Base-by-base conservation (phyloP, 257 asterid genomes). In the Fraxinus cuspidata region DNA sequence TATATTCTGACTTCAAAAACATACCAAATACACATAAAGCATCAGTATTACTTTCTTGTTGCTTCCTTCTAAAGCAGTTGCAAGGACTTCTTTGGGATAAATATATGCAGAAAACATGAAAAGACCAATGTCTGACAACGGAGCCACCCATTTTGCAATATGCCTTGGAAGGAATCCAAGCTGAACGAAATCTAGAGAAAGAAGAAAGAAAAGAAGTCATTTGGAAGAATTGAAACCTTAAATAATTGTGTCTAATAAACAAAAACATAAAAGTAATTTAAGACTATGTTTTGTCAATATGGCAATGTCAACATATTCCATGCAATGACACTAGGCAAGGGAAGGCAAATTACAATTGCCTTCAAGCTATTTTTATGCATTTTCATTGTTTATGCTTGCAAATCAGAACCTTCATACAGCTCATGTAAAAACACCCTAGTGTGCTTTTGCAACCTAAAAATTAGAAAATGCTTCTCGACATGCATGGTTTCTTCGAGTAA, bases 141-240 rank as follows among this genome's bases (percentile, higher is more conserved):
- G 92, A 79, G 97, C 93, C 53, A 92, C 95, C 97, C 97, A 94
- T 86, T 86, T 88, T 68, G 93, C 98, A 72, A 89, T 60, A 85
- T 81, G 83, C 84, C 88, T 87, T 1, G 97, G 97, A 74, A 92
- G 92, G 87, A 94, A 94, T 34, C 97, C 98, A 80, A 94, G 88
- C 81, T 94, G 96, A 70, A 94, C 84, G 71, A 76, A 87, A 86
- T 89, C 96, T 92, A 79, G 71, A 72, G 78, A 80, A 82, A 80
- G 74, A 76, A 63, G 76, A 74, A 73, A 81, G 70, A 47, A 74
- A 68, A 74, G 32, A 32, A 38, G 81, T 70, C 73, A 81, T 66
- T 68, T 25, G 42, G 35, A 51, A 49, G 37, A 69, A 16, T 64
- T 7, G 15, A 5, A 60, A 28, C 25, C 47, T 16, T 29, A 15